Evolutionary conservation across 345 rosid genomes (phyloP).

Genomic region (Eucalyptus pumila): DNA sequence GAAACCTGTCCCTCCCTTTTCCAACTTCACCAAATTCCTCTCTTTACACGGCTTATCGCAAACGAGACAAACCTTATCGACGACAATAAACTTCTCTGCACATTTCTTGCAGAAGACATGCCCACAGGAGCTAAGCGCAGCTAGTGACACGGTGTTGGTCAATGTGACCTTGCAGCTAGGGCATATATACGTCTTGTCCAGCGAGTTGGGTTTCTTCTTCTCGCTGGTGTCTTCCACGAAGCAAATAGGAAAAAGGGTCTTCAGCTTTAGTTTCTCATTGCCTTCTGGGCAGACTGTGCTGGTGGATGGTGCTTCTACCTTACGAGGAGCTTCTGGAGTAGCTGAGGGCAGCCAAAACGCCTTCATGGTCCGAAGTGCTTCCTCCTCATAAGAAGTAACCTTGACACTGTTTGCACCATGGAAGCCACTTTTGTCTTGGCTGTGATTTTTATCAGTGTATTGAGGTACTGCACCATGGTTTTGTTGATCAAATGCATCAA

Average conservation of each 20-base stretch:
- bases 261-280: slow-evolving; percentile 75
- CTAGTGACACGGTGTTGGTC: slow-evolving; percentile 66
- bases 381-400: slow-evolving; percentile 80
- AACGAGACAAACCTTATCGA: slow-evolving; percentile 72
- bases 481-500: slow-evolving; percentile 94
- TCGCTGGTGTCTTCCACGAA: slow-evolving; percentile 68
- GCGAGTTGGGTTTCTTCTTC: slow-evolving; percentile 29
- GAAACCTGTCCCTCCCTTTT: slow-evolving; percentile 89
- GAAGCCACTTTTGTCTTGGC: slow-evolving; percentile 70
- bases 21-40: slow-evolving; percentile 58
- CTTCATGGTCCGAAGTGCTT: slow-evolving; percentile 96
- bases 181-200: slow-evolving; percentile 62
- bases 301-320: slow-evolving; percentile 59
- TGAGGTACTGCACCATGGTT: slow-evolving; percentile 92
- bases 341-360: slow-evolving; percentile 99
- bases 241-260: slow-evolving; percentile 65
- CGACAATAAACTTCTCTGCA: slow-evolving; percentile 60
- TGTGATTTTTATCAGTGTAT: slow-evolving; percentile 54
- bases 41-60: slow-evolving; percentile 70
- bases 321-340: slow-evolving; percentile 79
- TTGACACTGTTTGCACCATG: slow-evolving; percentile 98
- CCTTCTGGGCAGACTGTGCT: slow-evolving; percentile 84
- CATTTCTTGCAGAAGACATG: slow-evolving; percentile 98
- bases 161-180: slow-evolving; percentile 97
- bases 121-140: slow-evolving; percentile 81